Percentiles rank a stretch among this genome's conserved stretches.
phyloP scores from a whole-genome alignment of 1,284 basidiomycete genomes.

The Chalciporus sp. region DNA sequence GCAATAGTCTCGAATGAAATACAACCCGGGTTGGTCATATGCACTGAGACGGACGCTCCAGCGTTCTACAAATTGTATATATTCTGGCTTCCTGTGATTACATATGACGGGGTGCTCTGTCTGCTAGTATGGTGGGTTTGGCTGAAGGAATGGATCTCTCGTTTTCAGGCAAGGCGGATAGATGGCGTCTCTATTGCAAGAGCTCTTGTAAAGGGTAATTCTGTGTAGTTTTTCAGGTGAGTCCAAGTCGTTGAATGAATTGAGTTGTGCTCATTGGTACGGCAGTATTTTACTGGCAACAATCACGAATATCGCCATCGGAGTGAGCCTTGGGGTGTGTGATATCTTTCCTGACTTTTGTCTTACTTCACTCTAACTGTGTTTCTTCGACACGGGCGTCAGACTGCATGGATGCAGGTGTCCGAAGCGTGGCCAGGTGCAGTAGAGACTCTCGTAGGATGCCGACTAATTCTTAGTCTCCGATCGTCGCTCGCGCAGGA shows the following conservation, averaged over 20 bases:
- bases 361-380: background rate
- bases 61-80: slow-evolving; percentile 13
- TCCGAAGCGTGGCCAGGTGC: slow-evolving; percentile 4
- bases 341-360: background rate
- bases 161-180: background rate
- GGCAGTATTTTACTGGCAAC: slow-evolving; percentile 14
- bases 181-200: slow-evolving; percentile 7
- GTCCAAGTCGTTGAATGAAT: background rate
- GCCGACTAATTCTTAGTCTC: slow-evolving; percentile 15
- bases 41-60: slow-evolving; percentile 5
- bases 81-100: slow-evolving; percentile 22
- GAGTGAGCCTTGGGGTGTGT: slow-evolving; percentile 13
- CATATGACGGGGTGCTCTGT: slow-evolving; percentile 15
- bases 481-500: slow-evolving; percentile 1
- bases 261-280: background rate
- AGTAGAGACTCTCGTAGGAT: background rate
- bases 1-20: slow-evolving; percentile 17
- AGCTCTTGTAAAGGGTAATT: slow-evolving; percentile 17
- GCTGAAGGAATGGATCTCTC: slow-evolving; percentile 9
- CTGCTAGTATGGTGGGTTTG: slow-evolving; percentile 18
- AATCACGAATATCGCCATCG: slow-evolving; percentile 5
- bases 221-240: slow-evolving; percentile 23
- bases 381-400: too few relatives aligned
- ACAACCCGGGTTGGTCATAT: slow-evolving; percentile 13
- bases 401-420: slow-evolving; percentile 11